phyloP scores from a whole-genome alignment of 495 filamentous ascomycete genomes.

The Aspergillus hancockii region DNA sequence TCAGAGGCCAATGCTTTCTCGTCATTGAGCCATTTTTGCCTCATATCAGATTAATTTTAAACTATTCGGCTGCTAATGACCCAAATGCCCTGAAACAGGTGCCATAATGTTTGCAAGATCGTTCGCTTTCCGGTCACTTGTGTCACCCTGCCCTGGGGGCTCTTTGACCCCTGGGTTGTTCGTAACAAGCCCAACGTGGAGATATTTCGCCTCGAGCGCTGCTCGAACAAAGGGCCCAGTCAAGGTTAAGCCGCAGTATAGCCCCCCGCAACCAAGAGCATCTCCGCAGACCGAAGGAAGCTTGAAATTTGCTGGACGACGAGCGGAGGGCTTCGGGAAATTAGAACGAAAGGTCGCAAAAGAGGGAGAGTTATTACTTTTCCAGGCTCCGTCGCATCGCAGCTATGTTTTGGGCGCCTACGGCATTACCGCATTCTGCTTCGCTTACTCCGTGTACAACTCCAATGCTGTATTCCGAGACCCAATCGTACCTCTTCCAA shows the following conservation, averaged over 20 bases:
- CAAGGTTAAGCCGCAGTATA: constrained; percentile 21
- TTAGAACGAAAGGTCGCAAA: constrained; percentile 39
- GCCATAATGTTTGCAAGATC: constrained; percentile 36
- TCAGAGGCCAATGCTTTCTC: neutral
- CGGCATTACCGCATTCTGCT: constrained; percentile 54
- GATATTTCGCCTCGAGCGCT: constrained; percentile 38
- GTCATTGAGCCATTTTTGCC: neutral
- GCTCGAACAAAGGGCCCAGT: constrained; percentile 23
- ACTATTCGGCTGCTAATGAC: neutral
- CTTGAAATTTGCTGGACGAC: constrained; percentile 29
- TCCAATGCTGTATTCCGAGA: constrained; percentile 46
- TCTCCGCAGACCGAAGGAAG: constrained; percentile 24
- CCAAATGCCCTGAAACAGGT: constrained; percentile 7
- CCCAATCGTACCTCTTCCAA: constrained; percentile 32
- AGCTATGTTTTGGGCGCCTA: constrained; percentile 59
- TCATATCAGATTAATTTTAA: neutral
- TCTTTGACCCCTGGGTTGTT: constrained; percentile 18
- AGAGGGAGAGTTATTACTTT: constrained; percentile 51
- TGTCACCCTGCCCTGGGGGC: constrained; percentile 27
- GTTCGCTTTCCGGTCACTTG: constrained; percentile 31
- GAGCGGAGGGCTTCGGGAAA: constrained; percentile 30
- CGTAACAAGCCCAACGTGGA: constrained; percentile 24
- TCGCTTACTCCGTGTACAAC: constrained; percentile 56
- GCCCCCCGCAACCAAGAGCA: constrained; percentile 7
- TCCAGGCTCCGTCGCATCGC: constrained; percentile 61